These are phyloP conservation scores for Spiromastix sp. DNA, from an alignment of 2,329 filamentous ascomycete species.

Conservation along the genomic window DNA sequence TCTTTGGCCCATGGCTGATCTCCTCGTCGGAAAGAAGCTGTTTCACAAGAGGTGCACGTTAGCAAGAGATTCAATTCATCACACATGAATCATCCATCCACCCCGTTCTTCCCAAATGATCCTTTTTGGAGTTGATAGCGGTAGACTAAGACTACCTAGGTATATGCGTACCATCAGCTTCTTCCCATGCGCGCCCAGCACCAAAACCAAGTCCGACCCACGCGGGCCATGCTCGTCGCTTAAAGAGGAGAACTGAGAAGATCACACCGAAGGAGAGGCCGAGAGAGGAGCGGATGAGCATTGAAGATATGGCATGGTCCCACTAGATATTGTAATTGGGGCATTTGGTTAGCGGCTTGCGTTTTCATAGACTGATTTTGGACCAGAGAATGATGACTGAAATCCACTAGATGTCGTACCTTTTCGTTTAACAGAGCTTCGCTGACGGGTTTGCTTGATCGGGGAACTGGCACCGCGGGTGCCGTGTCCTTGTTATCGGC, in stretches of 20 bases:
- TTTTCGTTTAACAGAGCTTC: conserved; percentile 98
- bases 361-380: neutral
- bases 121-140: no score
- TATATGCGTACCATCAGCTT: conserved; percentile 85
- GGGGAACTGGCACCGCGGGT: conserved; percentile 56
- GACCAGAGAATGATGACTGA: neutral
- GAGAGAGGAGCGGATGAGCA: conserved; percentile 92
- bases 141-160: no score
- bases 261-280: conserved; percentile 96
- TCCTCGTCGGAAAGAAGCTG: conserved; percentile 35
- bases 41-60: no score
- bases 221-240: conserved; percentile 96
- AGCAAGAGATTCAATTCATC: no score
- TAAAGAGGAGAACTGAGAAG: conserved; percentile 97
- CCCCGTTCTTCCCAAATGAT: no score
- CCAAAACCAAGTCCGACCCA: conserved; percentile 91
- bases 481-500: conserved; percentile 45
- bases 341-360: neutral
- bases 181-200: conserved; percentile 92
- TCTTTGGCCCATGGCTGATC: conserved; percentile 28
- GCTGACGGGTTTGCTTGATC: conserved; percentile 72
- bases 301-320: conserved; percentile 96
- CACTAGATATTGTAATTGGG: conserved; percentile 50
- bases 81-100: no score
- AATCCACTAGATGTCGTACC: conserved; percentile 46